Evolutionary conservation across 2,329 filamentous ascomycete species (phyloP).

Genomic region (Colletotrichum cuscutae): DNA sequence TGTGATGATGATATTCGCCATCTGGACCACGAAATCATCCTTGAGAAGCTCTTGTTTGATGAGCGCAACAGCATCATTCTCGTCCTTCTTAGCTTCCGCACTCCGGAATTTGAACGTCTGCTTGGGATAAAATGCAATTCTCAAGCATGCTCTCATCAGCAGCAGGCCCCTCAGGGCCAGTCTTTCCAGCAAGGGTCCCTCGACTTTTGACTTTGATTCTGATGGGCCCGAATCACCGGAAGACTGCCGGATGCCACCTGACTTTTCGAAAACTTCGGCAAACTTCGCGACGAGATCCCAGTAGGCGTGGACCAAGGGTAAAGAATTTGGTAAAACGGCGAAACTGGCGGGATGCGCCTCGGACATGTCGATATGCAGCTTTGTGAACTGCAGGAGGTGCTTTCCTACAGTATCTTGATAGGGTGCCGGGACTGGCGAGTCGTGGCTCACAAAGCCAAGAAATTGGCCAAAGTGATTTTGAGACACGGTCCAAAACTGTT

Average conservation of each 20-base stretch:
- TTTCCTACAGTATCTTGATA: slow-evolving; percentile 78
- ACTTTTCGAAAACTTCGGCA: slow-evolving; percentile 76
- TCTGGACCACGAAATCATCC: slow-evolving; percentile 79
- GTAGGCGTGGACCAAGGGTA: slow-evolving; percentile 82
- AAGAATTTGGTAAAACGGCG: slow-evolving; percentile 80
- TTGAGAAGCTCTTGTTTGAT: slow-evolving; percentile 82
- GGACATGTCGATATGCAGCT: slow-evolving; percentile 90
- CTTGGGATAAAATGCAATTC: slow-evolving; percentile 83
- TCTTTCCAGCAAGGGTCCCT: slow-evolving; percentile 77
- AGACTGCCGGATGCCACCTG: slow-evolving; percentile 63
- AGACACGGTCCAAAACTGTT: slow-evolving; percentile 83
- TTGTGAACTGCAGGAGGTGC: slow-evolving; percentile 89
- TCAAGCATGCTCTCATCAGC: slow-evolving; percentile 82
- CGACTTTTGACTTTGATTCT: slow-evolving; percentile 60
- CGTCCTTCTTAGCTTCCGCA: slow-evolving; percentile 79
- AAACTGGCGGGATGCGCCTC: slow-evolving; percentile 84
- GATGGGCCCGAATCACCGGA: slow-evolving; percentile 44
- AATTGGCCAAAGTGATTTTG: slow-evolving; percentile 83
- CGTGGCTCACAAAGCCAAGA: slow-evolving; percentile 69
- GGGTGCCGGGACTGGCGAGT: slow-evolving; percentile 61
- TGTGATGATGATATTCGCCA: slow-evolving; percentile 86
- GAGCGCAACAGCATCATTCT: slow-evolving; percentile 73
- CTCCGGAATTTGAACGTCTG: slow-evolving; percentile 88
- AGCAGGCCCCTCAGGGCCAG: slow-evolving; percentile 86
- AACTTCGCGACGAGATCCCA: slow-evolving; percentile 85